These are phyloP conservation scores for Hemileccinum impolitum DNA, from an alignment of 768 basidiomycete species.

Conservation along the genomic window DNA sequence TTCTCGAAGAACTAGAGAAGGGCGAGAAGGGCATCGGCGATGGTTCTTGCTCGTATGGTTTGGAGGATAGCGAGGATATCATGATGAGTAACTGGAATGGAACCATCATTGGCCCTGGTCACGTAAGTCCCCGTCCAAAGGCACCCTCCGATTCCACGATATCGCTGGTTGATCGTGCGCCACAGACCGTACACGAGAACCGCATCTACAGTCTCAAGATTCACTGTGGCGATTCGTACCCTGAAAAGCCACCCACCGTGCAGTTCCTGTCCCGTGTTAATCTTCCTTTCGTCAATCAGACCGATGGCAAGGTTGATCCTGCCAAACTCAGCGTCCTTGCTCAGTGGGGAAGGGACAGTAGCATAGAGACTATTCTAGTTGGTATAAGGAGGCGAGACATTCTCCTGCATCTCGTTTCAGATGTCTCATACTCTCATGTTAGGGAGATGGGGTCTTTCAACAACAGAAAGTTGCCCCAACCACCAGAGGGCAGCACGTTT, in stretches of 20 bases:
- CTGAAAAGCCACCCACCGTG: conserved; percentile 73
- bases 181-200: conserved; percentile 95
- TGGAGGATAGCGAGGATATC: conserved; percentile 95
- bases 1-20: conserved; percentile 98
- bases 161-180: conserved; percentile 14
- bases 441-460: conserved; percentile 94
- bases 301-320: conserved; percentile 75
- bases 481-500: conserved; percentile 81
- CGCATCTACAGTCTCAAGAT: conserved; percentile 96
- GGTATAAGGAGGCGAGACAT: conserved; percentile 78
- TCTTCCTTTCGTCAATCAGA: conserved; percentile 82
- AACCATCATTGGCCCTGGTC: conserved; percentile 97
- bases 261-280: conserved; percentile 90
- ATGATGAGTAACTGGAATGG: conserved; percentile 99
- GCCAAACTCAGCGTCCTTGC: conserved; percentile 67
- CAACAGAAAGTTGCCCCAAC: conserved; percentile 94
- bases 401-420: conserved; percentile 1
- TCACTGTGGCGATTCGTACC: conserved; percentile 71
- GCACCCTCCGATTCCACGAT: conserved; percentile 5
- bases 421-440: conserved; percentile 6
- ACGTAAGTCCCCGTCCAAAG: conserved; percentile 53
- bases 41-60: conserved; percentile 94
- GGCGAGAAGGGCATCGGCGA: conserved; percentile 99
- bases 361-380: conserved; percentile 88
- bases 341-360: conserved; percentile 71